Conservation (phyloP, 2,329 filamentous ascomycete genomes). For the Sclerotinia nivalis region DNA sequence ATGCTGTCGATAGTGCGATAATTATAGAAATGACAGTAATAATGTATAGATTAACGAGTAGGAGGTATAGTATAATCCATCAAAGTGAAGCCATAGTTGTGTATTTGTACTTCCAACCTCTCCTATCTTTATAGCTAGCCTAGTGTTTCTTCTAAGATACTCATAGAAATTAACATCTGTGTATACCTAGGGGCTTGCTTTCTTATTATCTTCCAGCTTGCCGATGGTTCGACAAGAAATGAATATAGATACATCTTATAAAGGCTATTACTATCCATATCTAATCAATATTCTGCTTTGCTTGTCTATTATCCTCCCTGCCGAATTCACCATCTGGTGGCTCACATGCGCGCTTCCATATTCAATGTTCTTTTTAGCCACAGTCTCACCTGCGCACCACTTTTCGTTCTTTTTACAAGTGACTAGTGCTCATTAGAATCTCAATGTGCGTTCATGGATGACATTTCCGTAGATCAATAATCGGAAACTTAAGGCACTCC, state of each 20-base stretch:
- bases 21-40: not conserved
- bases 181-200: too few species aligned
- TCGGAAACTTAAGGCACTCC: too few species aligned
- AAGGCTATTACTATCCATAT: not conserved
- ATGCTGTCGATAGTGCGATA: not conserved
- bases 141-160: too few species aligned
- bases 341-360: not conserved
- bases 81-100: too few species aligned
- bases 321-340: not conserved
- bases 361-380: not conserved
- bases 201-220: too few species aligned
- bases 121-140: too few species aligned
- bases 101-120: too few species aligned
- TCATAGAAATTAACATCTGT: too few species aligned
- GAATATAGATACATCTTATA: not conserved
- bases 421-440: not conserved
- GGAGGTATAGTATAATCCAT: too few species aligned
- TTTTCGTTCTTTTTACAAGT: not conserved
- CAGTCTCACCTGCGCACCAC: not conserved
- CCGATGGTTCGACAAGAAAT: not conserved
- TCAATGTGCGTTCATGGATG: not conserved
- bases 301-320: not conserved
- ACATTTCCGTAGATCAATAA: not conserved
- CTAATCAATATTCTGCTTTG: fast-evolving
- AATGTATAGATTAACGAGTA: too few species aligned